Evolutionary conservation across 2,329 filamentous ascomycete genomes (phyloP), one percentile per base, ranked within the genome.

Genomic region (Fusarium papillatum): DNA sequence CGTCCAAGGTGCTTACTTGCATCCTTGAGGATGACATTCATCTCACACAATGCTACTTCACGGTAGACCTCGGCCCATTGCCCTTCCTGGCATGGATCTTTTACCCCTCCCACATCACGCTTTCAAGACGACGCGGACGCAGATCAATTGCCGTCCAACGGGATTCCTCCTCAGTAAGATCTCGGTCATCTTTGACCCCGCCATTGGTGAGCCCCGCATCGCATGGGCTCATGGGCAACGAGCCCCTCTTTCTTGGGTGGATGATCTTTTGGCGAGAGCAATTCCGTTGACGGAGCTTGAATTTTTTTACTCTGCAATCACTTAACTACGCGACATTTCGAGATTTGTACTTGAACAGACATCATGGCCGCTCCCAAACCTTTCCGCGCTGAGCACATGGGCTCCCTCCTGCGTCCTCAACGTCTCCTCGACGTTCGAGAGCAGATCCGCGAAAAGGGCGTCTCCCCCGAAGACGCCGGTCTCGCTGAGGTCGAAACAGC

Each of bases 331-430:
- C 19, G 39, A 48, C 31, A 64, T 29, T 22, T 50, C 7, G 8
- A 48, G 24, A 29, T 6, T 31, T 10, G 14, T 4, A 5, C 8
- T 10, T 24, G 16, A 13, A n/a, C 6, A 36, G 24, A 39, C 69
- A 69, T 41, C 13, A 80, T 80, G 79, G 48, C 67, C 1, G 36
- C 70, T 29, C 66, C 75, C 1, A 86, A 86, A 24, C 93, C 93
- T 38, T 95, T 94, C 87, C 89, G 93, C 79, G 94, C 94, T 62
- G 94, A 95, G 87, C 93, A 95, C 79, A 87, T 95, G 78, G 94
- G 93, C 78, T 95, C 93, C 17, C 87, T 95, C 38, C 89, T 95
- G 53, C 91, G 94, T n/a, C 93, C 93, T 9, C 85, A 92, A 71
- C 71, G 75, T 26, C 81, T 84, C 11, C 81, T 83, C 11, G 78